Percentiles rank a stretch among this genome's conserved stretches.
Evolutionary conservation across 2,329 filamentous ascomycete species (phyloP).

Genomic region (Bimuria novae-zelandiae): DNA sequence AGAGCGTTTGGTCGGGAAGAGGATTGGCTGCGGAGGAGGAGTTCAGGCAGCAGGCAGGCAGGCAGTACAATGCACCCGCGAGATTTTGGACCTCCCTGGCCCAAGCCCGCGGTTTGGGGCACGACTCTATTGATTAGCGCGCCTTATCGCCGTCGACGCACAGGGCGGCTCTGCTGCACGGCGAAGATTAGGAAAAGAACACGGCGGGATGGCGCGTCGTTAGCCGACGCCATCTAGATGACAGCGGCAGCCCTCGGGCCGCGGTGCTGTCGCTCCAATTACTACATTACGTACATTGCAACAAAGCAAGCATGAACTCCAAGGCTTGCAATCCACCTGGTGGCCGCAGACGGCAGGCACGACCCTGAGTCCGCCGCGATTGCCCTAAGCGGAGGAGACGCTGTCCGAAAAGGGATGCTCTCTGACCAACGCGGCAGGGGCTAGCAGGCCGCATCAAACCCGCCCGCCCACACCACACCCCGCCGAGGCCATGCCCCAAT

Average conservation of each 20-base stretch:
- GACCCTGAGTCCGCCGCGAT: conserved; percentile 2
- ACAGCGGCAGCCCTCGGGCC: neutral
- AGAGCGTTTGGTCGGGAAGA: neutral
- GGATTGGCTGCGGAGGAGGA: conserved; percentile 7
- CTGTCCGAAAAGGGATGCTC: neutral
- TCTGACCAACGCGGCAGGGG: neutral
- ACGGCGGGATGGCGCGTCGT: neutral
- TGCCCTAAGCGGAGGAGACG: neutral
- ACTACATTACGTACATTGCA: neutral
- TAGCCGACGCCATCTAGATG: too few species aligned
- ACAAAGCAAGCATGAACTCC: neutral
- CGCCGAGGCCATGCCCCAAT: conserved; percentile 13
- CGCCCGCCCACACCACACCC: neutral
- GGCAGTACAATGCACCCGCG: neutral
- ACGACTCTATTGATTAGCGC: conserved; percentile 3
- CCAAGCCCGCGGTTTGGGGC: conserved; percentile 6
- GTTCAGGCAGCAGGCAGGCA: conserved; percentile 4
- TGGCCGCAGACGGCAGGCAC: conserved; percentile 2
- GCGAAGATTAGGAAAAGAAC: neutral
- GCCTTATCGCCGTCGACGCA: conserved; percentile 4
- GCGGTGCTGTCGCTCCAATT: neutral
- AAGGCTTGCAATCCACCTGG: neutral
- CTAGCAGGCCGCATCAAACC: neutral
- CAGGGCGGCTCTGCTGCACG: neutral
- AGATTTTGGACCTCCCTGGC: conserved; percentile 6